Percentiles rank a stretch among this genome's conserved stretches.
These are phyloP conservation scores for Rhamnella rubrinervis DNA, from an alignment of 331 rosid species.

Conservation along the genomic window DNA sequence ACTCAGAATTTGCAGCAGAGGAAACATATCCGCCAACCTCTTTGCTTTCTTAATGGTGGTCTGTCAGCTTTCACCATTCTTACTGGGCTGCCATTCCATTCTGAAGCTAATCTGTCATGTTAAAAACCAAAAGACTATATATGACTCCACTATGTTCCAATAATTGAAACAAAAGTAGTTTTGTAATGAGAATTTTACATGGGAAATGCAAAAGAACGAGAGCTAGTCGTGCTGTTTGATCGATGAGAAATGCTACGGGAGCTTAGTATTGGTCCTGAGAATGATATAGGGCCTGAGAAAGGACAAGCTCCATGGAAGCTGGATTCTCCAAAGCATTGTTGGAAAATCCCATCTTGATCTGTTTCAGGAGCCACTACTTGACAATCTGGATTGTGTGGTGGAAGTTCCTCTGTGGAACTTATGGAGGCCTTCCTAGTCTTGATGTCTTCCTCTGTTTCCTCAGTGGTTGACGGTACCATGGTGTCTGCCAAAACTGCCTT, in stretches of 20 bases:
- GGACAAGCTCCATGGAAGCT: slow-evolving; percentile 6
- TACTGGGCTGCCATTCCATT: slow-evolving; percentile 54
- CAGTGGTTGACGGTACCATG: slow-evolving; percentile 6
- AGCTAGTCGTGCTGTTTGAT: slow-evolving; percentile 42
- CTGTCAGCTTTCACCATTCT: slow-evolving; percentile 36
- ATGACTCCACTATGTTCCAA: no score
- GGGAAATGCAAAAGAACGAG: slow-evolving; percentile 52
- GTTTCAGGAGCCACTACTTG: no score
- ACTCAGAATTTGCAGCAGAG: slow-evolving; percentile 45
- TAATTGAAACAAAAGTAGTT: neutral
- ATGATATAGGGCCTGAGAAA: neutral
- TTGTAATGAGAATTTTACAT: slow-evolving; percentile 26
- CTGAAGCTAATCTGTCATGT: slow-evolving; percentile 36
- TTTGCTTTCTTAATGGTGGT: slow-evolving; percentile 4
- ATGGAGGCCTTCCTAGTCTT: slow-evolving; percentile 1
- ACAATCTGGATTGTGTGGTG: neutral
- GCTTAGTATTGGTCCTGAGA: slow-evolving; percentile 11
- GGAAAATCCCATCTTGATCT: neutral
- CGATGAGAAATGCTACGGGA: slow-evolving; percentile 35
- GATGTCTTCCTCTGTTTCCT: slow-evolving; percentile 15
- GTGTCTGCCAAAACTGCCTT: slow-evolving; percentile 23
- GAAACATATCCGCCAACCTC: slow-evolving; percentile 31
- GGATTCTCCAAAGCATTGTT: slow-evolving; percentile 27
- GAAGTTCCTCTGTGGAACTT: slow-evolving; percentile 8
- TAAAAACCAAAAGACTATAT: neutral